These are phyloP conservation scores for Fusarium napiforme DNA, from an alignment of 2,329 filamentous ascomycete genomes.

Conservation along the genomic window DNA sequence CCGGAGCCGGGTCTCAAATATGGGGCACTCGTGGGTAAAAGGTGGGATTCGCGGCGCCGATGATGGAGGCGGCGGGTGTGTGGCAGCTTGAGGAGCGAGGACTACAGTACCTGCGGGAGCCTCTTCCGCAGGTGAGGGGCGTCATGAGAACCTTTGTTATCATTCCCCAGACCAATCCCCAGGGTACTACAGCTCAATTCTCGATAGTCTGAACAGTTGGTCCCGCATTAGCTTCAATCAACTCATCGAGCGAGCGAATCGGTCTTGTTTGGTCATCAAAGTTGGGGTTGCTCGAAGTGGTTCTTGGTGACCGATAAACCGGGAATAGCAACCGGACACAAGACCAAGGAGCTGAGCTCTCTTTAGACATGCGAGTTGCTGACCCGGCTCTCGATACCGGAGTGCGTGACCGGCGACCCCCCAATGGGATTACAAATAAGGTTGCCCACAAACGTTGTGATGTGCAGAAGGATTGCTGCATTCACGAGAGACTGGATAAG, in stretches of 20 bases:
- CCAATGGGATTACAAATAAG: constrained; percentile 34
- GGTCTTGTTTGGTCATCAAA: constrained; percentile 19
- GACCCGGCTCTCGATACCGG: constrained; percentile 28
- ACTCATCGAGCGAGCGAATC: constrained; percentile 24
- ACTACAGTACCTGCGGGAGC: constrained; percentile 8
- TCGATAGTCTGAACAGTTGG: constrained; percentile 15
- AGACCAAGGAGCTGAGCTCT: neutral
- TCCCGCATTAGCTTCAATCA: constrained; percentile 21
- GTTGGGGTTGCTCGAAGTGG: constrained; percentile 11
- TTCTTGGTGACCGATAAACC: constrained; percentile 18
- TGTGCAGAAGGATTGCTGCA: constrained; percentile 24
- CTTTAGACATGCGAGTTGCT: constrained; percentile 11
- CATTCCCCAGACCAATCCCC: constrained; percentile 10
- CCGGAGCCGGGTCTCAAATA: constrained; percentile 43
- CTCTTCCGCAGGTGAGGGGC: constrained; percentile 6
- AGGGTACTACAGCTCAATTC: constrained; percentile 19
- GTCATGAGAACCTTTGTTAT: constrained; percentile 19
- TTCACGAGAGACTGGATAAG: constrained; percentile 31
- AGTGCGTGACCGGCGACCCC: constrained; percentile 19
- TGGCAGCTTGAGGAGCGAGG: neutral
- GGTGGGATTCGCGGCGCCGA: constrained; percentile 30
- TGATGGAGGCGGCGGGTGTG: constrained; percentile 28
- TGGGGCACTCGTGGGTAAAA: constrained; percentile 20
- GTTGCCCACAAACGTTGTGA: constrained; percentile 14
- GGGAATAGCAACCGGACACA: constrained; percentile 25